Evolutionary conservation across 306 rosid species (phyloP).

Genomic region (Trifolium subterraneum): DNA sequence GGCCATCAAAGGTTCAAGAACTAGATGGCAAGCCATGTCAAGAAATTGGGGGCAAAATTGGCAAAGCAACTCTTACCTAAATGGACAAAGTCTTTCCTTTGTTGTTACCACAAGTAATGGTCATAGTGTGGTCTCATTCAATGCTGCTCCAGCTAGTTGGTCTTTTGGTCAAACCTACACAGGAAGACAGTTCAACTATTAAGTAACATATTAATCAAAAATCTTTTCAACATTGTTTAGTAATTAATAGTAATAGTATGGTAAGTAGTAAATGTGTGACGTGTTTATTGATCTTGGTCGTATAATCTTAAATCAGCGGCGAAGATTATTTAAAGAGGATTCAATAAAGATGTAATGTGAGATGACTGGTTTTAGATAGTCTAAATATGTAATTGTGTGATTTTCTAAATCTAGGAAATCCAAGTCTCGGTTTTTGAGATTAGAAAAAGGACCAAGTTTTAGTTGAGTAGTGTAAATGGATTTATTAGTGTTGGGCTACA

Average conservation of each 20-base stretch:
- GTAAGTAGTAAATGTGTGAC: too few species aligned
- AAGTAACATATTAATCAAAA: constrained; percentile 9
- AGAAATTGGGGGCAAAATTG: constrained; percentile 56
- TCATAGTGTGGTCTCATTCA: constrained; percentile 44
- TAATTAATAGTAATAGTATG: constrained; percentile 5
- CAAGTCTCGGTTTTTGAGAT: too few species aligned
- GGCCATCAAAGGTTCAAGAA: constrained; percentile 55
- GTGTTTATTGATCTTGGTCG: too few species aligned
- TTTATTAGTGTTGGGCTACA: constrained; percentile 33
- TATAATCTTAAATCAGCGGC: too few species aligned
- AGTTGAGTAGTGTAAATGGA: constrained; percentile 36
- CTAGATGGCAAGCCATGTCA: constrained; percentile 61
- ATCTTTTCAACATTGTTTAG: constrained; percentile 32
- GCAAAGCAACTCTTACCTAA: constrained; percentile 52
- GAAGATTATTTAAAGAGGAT: too few species aligned
- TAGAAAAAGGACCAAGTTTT: neutral
- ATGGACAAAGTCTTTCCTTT: constrained; percentile 60
- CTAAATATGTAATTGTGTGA: too few species aligned
- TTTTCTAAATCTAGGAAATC: too few species aligned
- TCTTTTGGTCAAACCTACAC: constrained; percentile 59
- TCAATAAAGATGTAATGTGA: too few species aligned
- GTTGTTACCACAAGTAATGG: constrained; percentile 53
- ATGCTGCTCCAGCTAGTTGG: constrained; percentile 52
- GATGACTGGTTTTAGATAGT: too few species aligned
- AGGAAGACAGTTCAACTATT: constrained; percentile 50